Base-by-base conservation (phyloP, 2,329 filamentous ascomycete species). In the Neonectria coccinea region DNA sequence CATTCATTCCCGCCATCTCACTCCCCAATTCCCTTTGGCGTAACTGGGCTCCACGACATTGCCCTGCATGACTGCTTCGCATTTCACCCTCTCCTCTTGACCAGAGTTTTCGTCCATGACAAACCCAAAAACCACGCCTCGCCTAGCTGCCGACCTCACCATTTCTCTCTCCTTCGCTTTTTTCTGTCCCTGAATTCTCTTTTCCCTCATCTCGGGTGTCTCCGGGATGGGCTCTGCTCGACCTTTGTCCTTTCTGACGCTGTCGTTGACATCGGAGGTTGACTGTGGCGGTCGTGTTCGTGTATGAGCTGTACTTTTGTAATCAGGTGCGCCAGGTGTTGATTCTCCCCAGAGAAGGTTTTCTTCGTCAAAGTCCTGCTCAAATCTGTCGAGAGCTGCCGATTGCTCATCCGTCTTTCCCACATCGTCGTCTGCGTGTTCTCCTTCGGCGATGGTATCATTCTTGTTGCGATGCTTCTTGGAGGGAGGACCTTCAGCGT, bases 111-210 rank as follows among this genome's bases (percentile, higher is more conserved):
- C 39, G 1, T 62, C 68, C 0, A 72, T 60, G 3, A 71, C 58
- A 33, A 87, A 82, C 1, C 86, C 86, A 77, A 88, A 88, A 0
- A 85, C 86, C 61, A 85, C 85, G 2, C 83, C 84, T 22, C 88
- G 82, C 69, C 89, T 84, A 2, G 90, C 90, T 0, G 88, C 88
- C n/a, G 85, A 84, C 29, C 86, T 82, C 51, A 91, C 83, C 78
- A 89, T 81, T 73, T 92, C 89, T 25, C 84, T 80, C 69, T 84
- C 82, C 4, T 83, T 75, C 4, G 70, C 75, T 52, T 62, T 70
- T 62, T 76, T 79, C 72, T 86, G 81, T 0, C 86, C 85, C 56
- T 86, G 80, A 12, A 76, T 73, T 25, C 85, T 76, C 75, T 83
- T 85, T 65, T 79, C 76, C 41, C 81, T 72, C 79, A 85, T 84